A percentile compares a stretch with the other conserved stretches of the same genome.
These are phyloP conservation scores for Leonotis leonurus DNA, from an alignment of 257 asterid species.

Conservation along the genomic window DNA sequence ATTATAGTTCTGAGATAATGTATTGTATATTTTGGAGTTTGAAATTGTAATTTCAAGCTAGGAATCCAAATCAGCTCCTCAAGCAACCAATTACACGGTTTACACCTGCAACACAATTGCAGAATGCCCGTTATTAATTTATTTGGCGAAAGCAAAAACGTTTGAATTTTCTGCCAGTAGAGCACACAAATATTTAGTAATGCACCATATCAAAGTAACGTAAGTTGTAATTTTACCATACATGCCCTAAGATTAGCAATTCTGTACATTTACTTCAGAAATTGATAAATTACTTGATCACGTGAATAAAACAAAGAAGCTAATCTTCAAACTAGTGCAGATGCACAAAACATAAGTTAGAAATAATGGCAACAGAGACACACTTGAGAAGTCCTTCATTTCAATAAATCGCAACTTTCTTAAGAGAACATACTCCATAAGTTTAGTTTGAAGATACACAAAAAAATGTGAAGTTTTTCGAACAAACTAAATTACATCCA, in stretches of 20 bases:
- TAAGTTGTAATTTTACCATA: not conserved
- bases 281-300: not conserved
- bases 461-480: not conserved
- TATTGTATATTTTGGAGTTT: constrained; percentile 6
- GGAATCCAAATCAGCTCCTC: constrained; percentile 17
- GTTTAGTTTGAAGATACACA: not conserved
- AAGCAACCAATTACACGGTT: not conserved
- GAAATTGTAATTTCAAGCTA: constrained; percentile 17
- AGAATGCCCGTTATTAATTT: not conserved
- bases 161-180: not conserved
- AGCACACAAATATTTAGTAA: not conserved
- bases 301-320: not conserved
- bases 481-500: not conserved
- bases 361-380: not conserved
- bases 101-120: constrained; percentile 22
- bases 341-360: not conserved
- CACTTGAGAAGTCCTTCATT: not conserved
- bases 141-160: constrained; percentile 1
- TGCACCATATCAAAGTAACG: not conserved
- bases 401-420: not conserved
- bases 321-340: not conserved
- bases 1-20: not conserved
- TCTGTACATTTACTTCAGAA: not conserved
- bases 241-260: not conserved
- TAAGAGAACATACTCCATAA: not conserved